Evolutionary conservation across 176 grass and related monocot genomes (phyloP).

Genomic region (Tuctoria greenei): DNA sequence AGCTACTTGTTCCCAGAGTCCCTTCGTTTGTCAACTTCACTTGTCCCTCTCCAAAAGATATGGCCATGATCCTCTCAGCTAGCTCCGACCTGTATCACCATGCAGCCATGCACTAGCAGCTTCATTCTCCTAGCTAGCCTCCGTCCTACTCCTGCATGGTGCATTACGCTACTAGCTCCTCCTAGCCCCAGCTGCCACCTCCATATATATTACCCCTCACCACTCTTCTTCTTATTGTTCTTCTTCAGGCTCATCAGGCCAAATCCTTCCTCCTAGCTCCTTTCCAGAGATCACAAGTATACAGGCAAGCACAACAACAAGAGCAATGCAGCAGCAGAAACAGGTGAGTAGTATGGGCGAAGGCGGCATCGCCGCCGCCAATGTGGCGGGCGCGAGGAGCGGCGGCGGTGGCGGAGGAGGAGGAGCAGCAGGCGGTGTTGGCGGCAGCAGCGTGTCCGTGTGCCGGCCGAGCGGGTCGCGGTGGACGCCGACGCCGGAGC

Average conservation of each 20-base stretch:
- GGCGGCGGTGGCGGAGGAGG: background rate
- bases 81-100: constrained; percentile 29
- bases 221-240: background rate
- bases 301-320: background rate
- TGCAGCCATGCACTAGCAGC: constrained; percentile 1
- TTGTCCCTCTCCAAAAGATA: constrained; percentile 97
- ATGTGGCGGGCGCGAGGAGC: background rate
- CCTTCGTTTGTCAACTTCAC: constrained; percentile 77
- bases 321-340: background rate
- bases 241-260: background rate
- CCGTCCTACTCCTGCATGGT: background rate
- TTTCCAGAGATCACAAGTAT: constrained; percentile 8
- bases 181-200: background rate
- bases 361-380: constrained; percentile 4
- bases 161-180: background rate
- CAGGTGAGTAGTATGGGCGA: background rate
- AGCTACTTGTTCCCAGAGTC: background rate
- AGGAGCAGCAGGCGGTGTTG: background rate
- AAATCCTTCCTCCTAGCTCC: background rate
- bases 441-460: background rate
- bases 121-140: background rate
- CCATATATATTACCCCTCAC: constrained; percentile 39
- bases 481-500: constrained; percentile 90
- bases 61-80: constrained; percentile 74
- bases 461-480: constrained; percentile 67